Percentiles rank a stretch among this genome's conserved stretches.
phyloP scores from a whole-genome alignment of 352 stramenopile species.

The Thraustotheca clavata region DNA sequence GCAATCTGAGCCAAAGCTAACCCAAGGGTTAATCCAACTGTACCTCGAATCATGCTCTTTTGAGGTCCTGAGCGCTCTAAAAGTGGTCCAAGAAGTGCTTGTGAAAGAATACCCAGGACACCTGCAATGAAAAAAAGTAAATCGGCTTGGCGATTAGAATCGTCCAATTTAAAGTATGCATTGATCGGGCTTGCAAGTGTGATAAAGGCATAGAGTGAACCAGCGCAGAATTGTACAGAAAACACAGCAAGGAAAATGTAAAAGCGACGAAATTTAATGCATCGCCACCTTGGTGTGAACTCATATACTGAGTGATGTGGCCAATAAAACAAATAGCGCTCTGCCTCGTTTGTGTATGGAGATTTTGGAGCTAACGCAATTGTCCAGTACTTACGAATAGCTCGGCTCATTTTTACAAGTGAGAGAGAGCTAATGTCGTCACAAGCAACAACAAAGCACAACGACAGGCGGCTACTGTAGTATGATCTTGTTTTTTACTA shows the following conservation, averaged over 20 bases:
- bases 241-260: conserved; percentile 1
- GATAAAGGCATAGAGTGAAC: neutral
- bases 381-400: conserved; percentile 16
- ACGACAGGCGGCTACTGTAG: too few relatives aligned
- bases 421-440: too few relatives aligned
- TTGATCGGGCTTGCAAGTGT: neutral
- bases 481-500: too few relatives aligned
- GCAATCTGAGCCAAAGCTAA: neutral
- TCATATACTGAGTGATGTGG: too few relatives aligned
- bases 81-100: neutral
- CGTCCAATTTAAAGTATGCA: neutral
- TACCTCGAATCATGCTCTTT: neutral
- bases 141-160: neutral
- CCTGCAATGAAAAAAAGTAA: neutral
- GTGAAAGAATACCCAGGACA: neutral
- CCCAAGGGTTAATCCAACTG: neutral
- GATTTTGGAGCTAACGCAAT: conserved; percentile 6
- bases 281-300: neutral
- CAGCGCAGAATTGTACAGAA: neutral
- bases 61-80: conserved; percentile 3
- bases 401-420: too few relatives aligned
- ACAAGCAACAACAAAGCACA: too few relatives aligned
- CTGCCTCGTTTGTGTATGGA: neutral
- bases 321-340: conserved; percentile 4
- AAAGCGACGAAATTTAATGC: neutral